These are phyloP conservation scores for Diplodia mutila DNA, from an alignment of 2,329 filamentous ascomycete genomes.

Conservation along the genomic window DNA sequence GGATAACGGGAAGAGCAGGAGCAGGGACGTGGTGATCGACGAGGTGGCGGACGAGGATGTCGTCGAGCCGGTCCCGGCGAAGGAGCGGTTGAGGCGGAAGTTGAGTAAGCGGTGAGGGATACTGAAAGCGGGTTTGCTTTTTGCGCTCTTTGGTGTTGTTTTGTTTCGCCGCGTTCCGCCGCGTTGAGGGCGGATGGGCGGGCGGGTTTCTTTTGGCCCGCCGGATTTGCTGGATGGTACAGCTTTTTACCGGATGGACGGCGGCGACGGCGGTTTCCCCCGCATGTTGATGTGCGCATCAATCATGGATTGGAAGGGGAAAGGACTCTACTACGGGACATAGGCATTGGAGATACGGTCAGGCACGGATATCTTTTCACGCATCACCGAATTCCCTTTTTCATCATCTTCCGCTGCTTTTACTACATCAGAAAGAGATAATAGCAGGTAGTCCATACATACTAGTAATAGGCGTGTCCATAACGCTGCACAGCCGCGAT, in stretches of 20 bases:
- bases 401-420: too few species aligned
- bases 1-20: background rate
- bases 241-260: background rate
- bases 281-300: too few species aligned
- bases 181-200: background rate
- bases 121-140: background rate
- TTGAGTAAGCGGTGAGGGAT: conserved; percentile 9
- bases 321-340: background rate
- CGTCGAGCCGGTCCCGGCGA: background rate
- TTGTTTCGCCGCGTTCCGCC: background rate
- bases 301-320: background rate
- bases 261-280: background rate
- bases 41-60: conserved; percentile 17
- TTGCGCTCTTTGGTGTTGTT: background rate
- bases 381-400: background rate
- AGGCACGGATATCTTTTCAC: background rate
- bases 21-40: conserved; percentile 1
- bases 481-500: background rate
- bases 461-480: background rate
- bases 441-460: background rate
- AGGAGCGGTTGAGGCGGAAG: background rate
- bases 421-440: background rate
- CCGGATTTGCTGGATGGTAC: background rate
- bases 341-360: background rate
- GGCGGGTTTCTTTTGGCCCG: background rate